Percentiles rank a stretch among this genome's conserved stretches.
Conservation (phyloP, 306 rosid species). For the Cucurbita moschata region DNA sequence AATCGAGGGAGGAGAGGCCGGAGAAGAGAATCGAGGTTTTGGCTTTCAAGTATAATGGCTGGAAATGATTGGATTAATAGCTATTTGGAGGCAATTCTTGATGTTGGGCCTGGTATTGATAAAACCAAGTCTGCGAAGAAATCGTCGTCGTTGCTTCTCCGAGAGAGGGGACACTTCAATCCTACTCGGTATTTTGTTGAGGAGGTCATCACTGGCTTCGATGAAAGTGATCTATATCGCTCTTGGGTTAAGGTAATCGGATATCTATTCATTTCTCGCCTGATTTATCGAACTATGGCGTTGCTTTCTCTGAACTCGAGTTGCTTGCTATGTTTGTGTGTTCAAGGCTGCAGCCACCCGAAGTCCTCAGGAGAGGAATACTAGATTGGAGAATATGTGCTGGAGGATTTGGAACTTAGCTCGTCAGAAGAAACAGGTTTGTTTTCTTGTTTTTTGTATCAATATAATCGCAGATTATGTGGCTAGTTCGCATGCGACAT, state of each 20-base stretch:
- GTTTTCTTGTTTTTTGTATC: background rate
- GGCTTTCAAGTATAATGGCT: conserved; percentile 30
- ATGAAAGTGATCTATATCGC: conserved; percentile 96
- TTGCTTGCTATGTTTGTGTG: background rate
- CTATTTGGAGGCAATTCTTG: conserved; percentile 84
- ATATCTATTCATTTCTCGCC: background rate
- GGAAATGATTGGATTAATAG: conserved; percentile 96
- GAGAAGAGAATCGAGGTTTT: background rate
- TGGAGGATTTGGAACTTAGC: conserved; percentile 99
- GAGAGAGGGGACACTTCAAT: conserved; percentile 88
- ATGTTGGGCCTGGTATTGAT: conserved; percentile 76
- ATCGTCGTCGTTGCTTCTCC: conserved; percentile 58
- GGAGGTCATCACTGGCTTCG: conserved; percentile 85
- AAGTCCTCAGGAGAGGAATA: conserved; percentile 96
- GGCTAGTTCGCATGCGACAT: background rate
- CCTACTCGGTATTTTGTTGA: conserved; percentile 95
- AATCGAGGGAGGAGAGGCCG: background rate
- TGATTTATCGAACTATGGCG: background rate
- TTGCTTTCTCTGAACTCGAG: background rate
- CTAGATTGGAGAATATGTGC: conserved; percentile 93
- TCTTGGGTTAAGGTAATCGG: conserved; percentile 73
- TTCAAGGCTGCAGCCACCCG: conserved; percentile 79
- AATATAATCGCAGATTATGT: background rate
- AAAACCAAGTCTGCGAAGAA: conserved; percentile 36
- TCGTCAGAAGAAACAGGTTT: conserved; percentile 94